Percentiles rank a stretch among this genome's conserved stretches.
Evolutionary conservation across 2,329 filamentous ascomycete species (phyloP).

Genomic region (Stemphylium vesicarium): DNA sequence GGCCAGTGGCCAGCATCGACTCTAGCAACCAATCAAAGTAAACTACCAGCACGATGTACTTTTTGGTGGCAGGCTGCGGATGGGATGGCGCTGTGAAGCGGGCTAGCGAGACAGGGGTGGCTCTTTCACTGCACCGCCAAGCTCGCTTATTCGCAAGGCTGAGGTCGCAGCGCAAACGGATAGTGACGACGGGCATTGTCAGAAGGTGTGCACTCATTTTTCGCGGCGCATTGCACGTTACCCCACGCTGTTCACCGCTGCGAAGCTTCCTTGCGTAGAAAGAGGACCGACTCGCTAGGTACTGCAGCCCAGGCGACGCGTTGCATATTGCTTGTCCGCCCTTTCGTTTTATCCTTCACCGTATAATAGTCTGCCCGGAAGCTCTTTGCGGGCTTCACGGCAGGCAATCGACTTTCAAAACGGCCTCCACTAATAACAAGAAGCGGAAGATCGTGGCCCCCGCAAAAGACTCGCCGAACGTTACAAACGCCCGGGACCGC

Average conservation of each 20-base stretch:
- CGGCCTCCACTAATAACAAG: slow-evolving; percentile 54
- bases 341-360: slow-evolving; percentile 10
- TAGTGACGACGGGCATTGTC: slow-evolving; percentile 27
- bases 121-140: slow-evolving; percentile 15
- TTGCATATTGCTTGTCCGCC: slow-evolving; percentile 13
- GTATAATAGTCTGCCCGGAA: slow-evolving; percentile 40
- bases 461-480: slow-evolving; percentile 23
- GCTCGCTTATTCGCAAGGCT: slow-evolving; percentile 31
- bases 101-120: slow-evolving; percentile 3
- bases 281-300: slow-evolving; percentile 7
- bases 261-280: slow-evolving; percentile 8
- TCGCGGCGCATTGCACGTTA: slow-evolving; percentile 29
- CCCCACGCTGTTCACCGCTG: slow-evolving; percentile 25
- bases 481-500: slow-evolving; percentile 13
- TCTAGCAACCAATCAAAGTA: not conserved
- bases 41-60: not conserved
- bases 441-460: slow-evolving; percentile 55
- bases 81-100: not conserved
- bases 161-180: slow-evolving; percentile 14
- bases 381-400: slow-evolving; percentile 48
- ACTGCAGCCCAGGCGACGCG: slow-evolving; percentile 26
- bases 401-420: slow-evolving; percentile 49
- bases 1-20: not conserved
- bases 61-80: not conserved
- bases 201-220: slow-evolving; percentile 30